Evolutionary conservation across 345 rosid genomes (phyloP).

Genomic region (Salix caprea): DNA sequence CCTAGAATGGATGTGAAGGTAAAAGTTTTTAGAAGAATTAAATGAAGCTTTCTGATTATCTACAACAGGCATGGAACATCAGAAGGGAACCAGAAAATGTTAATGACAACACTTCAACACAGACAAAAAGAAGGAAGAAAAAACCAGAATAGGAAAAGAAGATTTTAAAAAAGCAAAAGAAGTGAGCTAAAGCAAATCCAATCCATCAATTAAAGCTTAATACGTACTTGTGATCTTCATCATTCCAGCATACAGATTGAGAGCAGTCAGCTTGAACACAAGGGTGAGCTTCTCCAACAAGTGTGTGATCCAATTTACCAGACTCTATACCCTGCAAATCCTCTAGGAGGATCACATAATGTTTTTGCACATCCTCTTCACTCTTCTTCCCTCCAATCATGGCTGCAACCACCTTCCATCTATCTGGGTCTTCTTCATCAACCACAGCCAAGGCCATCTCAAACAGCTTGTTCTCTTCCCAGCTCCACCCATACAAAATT

Average conservation of each 20-base stretch:
- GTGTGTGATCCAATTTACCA: slow-evolving; percentile 49
- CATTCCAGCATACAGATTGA: slow-evolving; percentile 42
- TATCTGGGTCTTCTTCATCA: slow-evolving; percentile 49
- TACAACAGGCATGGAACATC: neutral
- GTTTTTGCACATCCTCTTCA: slow-evolving; percentile 53
- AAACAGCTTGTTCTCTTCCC: slow-evolving; percentile 76
- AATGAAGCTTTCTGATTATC: neutral
- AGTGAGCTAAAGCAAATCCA: neutral
- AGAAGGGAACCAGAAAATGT: neutral
- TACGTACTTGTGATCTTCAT: slow-evolving; percentile 52
- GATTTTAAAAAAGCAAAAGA: neutral
- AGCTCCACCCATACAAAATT: slow-evolving; percentile 53
- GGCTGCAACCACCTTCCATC: slow-evolving; percentile 63
- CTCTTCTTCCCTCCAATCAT: slow-evolving; percentile 63
- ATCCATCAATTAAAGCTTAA: neutral
- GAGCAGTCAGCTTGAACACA: slow-evolving; percentile 34
- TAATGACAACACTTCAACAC: neutral
- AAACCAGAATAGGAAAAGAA: neutral
- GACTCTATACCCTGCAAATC: slow-evolving; percentile 61
- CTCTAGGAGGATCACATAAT: slow-evolving; percentile 55
- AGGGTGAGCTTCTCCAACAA: slow-evolving; percentile 31
- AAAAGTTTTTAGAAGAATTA: neutral
- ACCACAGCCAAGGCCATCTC: slow-evolving; percentile 68
- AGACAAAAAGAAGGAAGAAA: neutral
- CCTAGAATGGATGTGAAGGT: neutral